Percentiles rank a stretch among this genome's conserved stretches.
phyloP scores from a whole-genome alignment of 768 basidiomycete species.

The Rhizopogon roseolus region DNA sequence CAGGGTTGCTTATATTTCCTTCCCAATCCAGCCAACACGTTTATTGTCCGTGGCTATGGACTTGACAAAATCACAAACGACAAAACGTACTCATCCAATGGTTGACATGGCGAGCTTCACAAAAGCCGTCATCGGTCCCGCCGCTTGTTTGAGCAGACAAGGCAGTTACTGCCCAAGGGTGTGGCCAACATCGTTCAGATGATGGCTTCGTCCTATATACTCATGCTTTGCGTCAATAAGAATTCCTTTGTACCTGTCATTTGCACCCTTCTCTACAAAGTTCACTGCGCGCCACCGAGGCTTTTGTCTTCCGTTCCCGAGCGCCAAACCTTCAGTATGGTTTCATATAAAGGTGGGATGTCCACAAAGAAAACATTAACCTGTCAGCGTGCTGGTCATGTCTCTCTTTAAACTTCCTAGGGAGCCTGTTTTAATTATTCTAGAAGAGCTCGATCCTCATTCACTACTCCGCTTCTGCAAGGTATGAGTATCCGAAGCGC shows the following conservation, averaged over 20 bases:
- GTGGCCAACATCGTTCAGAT: conserved; percentile 15
- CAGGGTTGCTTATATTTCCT: conserved; percentile 1
- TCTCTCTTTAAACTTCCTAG: conserved; percentile 26
- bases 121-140: conserved; percentile 27
- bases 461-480: conserved; percentile 27
- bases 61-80: conserved; percentile 12
- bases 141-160: conserved; percentile 16
- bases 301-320: conserved; percentile 28
- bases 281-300: conserved; percentile 22
- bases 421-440: conserved; percentile 24
- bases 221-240: conserved; percentile 18
- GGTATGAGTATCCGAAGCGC: conserved; percentile 11
- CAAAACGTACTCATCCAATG: conserved; percentile 15
- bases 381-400: conserved; percentile 31
- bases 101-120: conserved; percentile 31
- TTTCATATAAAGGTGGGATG: conserved; percentile 25
- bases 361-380: conserved; percentile 11
- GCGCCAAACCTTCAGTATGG: conserved; percentile 15
- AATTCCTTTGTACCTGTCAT: conserved; percentile 22
- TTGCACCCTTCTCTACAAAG: conserved; percentile 26
- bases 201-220: conserved; percentile 20
- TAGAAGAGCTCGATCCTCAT: conserved; percentile 29
- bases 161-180: conserved; percentile 18
- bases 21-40: conserved; percentile 18
- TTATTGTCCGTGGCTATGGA: conserved; percentile 21